phyloP scores from a whole-genome alignment of 1,284 basidiomycete species.

The Polyporus tsugae region DNA sequence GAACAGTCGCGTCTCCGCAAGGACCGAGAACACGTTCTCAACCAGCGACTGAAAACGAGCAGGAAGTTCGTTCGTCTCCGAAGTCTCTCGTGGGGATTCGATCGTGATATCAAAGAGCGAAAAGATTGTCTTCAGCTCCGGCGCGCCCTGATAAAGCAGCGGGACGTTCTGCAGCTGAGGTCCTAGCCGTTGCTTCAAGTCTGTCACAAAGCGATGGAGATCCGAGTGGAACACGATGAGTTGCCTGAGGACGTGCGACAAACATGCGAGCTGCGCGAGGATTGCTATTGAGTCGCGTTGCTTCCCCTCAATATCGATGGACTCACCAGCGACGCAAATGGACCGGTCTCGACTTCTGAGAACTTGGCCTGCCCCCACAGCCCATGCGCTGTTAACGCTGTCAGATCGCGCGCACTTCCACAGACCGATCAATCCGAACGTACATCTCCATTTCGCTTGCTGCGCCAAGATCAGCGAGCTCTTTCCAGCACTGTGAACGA shows the following conservation, averaged over 20 bases:
- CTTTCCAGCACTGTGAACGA: slow-evolving; percentile 65
- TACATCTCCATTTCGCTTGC: slow-evolving; percentile 76
- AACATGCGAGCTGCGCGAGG: slow-evolving; percentile 59
- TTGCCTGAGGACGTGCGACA: slow-evolving; percentile 74
- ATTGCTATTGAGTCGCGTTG: not conserved
- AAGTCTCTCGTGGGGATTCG: slow-evolving; percentile 58
- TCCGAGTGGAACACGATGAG: slow-evolving; percentile 77
- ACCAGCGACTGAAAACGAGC: slow-evolving; percentile 74
- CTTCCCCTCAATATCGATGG: not conserved
- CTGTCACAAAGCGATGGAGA: slow-evolving; percentile 68
- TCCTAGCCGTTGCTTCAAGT: slow-evolving; percentile 64
- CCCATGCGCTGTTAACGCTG: slow-evolving; percentile 58
- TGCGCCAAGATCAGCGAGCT: slow-evolving; percentile 72
- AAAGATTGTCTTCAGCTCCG: slow-evolving; percentile 71
- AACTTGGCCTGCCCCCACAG: slow-evolving; percentile 81
- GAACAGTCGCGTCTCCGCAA: slow-evolving; percentile 71
- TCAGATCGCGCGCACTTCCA: not conserved
- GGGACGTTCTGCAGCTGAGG: slow-evolving; percentile 74
- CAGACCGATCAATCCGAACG: slow-evolving; percentile 30
- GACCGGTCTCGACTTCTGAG: slow-evolving; percentile 66
- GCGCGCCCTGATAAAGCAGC: slow-evolving; percentile 72
- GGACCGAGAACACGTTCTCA: slow-evolving; percentile 70
- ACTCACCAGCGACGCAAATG: slow-evolving; percentile 69
- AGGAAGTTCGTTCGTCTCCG: slow-evolving; percentile 66
- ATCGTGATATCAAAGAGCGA: slow-evolving; percentile 60